phyloP scores from a whole-genome alignment of 495 filamentous ascomycete species.

The Xylaria acuta region DNA sequence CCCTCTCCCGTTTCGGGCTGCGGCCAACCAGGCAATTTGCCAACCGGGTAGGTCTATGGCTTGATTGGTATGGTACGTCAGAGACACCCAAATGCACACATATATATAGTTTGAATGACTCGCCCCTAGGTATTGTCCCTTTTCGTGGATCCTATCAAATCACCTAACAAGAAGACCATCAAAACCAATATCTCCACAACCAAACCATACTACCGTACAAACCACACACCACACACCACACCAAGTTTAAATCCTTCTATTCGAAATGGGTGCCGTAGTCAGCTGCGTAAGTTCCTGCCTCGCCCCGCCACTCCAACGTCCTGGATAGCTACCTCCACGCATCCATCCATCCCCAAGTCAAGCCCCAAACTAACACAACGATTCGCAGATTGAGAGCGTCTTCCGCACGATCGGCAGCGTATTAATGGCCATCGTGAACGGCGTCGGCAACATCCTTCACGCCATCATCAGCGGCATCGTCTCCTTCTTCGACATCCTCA shows the following conservation, averaged over 20 bases:
- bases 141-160: neutral
- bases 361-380: neutral
- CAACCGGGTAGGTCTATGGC: neutral
- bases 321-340: neutral
- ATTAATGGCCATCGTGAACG: slow-evolving; percentile 85
- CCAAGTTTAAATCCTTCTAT: slow-evolving; percentile 30
- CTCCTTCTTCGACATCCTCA: slow-evolving; percentile 79
- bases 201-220: slow-evolving; percentile 24
- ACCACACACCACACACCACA: slow-evolving; percentile 28
- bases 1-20: slow-evolving; percentile 7
- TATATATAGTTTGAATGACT: slow-evolving; percentile 16
- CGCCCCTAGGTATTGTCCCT: neutral
- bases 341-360: neutral
- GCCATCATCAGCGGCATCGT: slow-evolving; percentile 84
- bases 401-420: slow-evolving; percentile 83
- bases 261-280: slow-evolving; percentile 92
- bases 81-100: neutral
- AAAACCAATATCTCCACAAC: slow-evolving; percentile 26
- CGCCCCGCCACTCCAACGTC: neutral
- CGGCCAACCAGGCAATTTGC: neutral
- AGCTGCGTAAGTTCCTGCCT: slow-evolving; percentile 80
- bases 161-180: slow-evolving; percentile 10
- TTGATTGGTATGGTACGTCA: slow-evolving; percentile 17
- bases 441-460: slow-evolving; percentile 74
- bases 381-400: slow-evolving; percentile 71